Percentiles rank a stretch among this genome's conserved stretches.
Evolutionary conservation across 2,329 filamentous ascomycete species (phyloP).

Genomic region (Penicillium sp.): DNA sequence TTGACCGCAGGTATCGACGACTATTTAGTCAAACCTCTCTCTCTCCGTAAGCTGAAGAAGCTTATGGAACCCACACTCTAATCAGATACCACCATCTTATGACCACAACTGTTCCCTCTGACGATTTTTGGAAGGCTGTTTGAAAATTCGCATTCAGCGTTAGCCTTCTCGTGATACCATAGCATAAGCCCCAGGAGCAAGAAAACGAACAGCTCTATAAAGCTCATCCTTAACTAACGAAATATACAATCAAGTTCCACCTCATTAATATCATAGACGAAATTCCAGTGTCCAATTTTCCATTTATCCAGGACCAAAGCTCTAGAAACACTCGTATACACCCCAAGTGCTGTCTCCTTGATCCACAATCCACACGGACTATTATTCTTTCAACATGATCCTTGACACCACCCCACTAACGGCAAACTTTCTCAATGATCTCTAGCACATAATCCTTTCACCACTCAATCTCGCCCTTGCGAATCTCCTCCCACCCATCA

Average conservation of each 20-base stretch:
- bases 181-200: neutral
- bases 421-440: neutral
- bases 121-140: neutral
- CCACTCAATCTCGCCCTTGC: neutral
- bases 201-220: neutral
- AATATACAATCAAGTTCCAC: constrained; percentile 4
- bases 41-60: constrained; percentile 33
- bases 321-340: constrained; percentile 17
- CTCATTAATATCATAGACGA: constrained; percentile 35
- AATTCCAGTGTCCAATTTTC: constrained; percentile 24
- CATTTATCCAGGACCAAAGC: constrained; percentile 24
- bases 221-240: neutral
- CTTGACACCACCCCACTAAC: neutral
- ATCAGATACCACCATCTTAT: neutral
- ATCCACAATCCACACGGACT: neutral
- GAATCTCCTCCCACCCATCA: neutral
- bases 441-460: neutral
- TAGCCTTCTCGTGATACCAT: neutral
- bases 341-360: constrained; percentile 25
- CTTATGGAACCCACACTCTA: constrained; percentile 19
- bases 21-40: constrained; percentile 36
- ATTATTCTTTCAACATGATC: too few relatives aligned
- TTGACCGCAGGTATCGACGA: constrained; percentile 32
- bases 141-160: neutral
- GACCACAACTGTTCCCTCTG: neutral